These are phyloP conservation scores for Jackrogersella minutella DNA, from an alignment of 495 filamentous ascomycete genomes.

Conservation along the genomic window DNA sequence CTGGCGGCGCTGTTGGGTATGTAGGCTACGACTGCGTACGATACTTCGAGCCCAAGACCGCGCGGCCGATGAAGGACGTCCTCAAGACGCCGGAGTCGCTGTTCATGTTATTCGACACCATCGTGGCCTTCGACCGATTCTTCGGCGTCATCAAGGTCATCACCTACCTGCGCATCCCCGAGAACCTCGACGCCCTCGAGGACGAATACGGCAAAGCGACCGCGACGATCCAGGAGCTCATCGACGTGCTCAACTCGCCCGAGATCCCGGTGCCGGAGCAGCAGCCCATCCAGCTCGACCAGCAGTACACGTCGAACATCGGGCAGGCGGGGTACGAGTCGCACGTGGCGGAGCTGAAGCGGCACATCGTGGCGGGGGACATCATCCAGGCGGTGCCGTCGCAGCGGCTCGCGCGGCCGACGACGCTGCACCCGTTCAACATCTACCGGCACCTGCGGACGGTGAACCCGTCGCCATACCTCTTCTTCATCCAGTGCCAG, in stretches of 20 bases:
- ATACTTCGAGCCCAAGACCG: conserved; percentile 96
- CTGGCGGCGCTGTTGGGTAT: conserved; percentile 93
- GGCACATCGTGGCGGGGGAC: conserved; percentile 88
- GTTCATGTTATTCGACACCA: conserved; percentile 98
- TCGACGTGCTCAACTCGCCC: conserved; percentile 72
- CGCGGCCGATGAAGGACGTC: conserved; percentile 84
- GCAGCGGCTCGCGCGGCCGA: conserved; percentile 89
- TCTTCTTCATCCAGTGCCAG: conserved; percentile 92
- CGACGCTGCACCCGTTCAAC: conserved; percentile 93
- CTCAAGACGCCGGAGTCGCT: conserved; percentile 88
- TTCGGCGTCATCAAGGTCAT: conserved; percentile 91
- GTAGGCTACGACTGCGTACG: conserved; percentile 96
- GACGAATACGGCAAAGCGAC: conserved; percentile 72
- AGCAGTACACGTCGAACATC: conserved; percentile 92
- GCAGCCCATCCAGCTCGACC: conserved; percentile 71
- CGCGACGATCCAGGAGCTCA: conserved; percentile 66
- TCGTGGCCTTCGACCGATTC: conserved; percentile 95
- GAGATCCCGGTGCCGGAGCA: conserved; percentile 81
- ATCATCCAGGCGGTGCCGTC: conserved; percentile 98
- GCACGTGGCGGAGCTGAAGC: conserved; percentile 82
- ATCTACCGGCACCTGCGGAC: conserved; percentile 96
- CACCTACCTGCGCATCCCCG: conserved; percentile 78
- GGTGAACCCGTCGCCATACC: conserved; percentile 94
- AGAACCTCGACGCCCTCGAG: conserved; percentile 52
- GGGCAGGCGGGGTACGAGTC: conserved; percentile 85